These are phyloP conservation scores for Pleodorina starrii DNA, from an alignment of 139 green algal species.

Conservation along the genomic window DNA sequence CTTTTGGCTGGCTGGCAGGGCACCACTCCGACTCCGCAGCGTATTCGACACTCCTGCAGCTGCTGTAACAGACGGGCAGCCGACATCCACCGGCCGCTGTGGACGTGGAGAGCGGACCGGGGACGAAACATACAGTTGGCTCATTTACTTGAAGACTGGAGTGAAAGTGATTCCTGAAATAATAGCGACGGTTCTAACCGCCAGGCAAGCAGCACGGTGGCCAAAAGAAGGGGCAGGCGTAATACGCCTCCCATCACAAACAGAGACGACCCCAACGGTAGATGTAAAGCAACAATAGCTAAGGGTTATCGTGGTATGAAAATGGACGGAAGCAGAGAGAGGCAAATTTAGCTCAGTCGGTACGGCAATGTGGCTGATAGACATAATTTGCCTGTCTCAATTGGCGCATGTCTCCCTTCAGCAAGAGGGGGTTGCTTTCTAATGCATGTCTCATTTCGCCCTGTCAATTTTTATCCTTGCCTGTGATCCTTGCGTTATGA, in stretches of 20 bases:
- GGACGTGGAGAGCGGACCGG: not conserved
- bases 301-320: no score
- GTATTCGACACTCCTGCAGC: not conserved
- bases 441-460: no score
- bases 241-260: conserved; percentile 23
- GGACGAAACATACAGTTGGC: not conserved
- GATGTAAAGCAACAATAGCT: no score
- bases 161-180: conserved; percentile 28
- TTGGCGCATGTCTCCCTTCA: no score
- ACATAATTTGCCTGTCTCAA: no score
- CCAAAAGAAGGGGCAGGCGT: conserved; percentile 5
- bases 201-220: not conserved
- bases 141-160: conserved; percentile 31
- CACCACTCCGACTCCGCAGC: not conserved
- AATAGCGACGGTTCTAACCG: not conserved
- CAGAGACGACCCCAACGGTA: no score
- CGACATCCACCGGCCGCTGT: not conserved
- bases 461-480: no score
- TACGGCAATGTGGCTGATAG: no score
- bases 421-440: no score
- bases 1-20: not conserved
- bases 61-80: not conserved
- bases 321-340: no score
- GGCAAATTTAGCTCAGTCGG: no score
- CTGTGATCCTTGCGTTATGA: no score